Percentiles rank a stretch among this genome's conserved stretches.
phyloP scores from a whole-genome alignment of 495 filamentous ascomycete genomes.

The Pseudomonodictys pantanalensis region DNA sequence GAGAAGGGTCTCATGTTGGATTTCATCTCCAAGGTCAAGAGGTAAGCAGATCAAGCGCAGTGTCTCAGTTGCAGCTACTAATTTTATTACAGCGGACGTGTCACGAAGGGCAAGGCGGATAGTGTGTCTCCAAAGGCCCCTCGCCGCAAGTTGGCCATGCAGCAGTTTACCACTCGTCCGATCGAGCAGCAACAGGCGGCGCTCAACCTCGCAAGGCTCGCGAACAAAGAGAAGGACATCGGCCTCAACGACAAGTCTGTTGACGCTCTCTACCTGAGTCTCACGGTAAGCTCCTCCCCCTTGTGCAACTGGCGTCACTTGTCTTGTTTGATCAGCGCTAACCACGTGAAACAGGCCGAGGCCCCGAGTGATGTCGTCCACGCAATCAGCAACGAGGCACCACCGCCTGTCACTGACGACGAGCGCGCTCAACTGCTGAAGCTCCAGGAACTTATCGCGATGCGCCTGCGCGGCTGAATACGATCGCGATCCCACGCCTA shows the following conservation, averaged over 20 bases:
- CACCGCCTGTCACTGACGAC: background rate
- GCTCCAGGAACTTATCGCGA: slow-evolving; percentile 15
- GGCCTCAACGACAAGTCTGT: slow-evolving; percentile 30
- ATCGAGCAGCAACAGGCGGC: slow-evolving; percentile 48
- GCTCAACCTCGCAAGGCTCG: slow-evolving; percentile 54
- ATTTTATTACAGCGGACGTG: slow-evolving; percentile 5
- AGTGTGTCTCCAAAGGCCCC: background rate
- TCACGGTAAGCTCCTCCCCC: slow-evolving; percentile 37
- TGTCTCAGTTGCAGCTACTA: background rate
- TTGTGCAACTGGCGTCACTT: slow-evolving; percentile 16
- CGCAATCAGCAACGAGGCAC: slow-evolving; percentile 12
- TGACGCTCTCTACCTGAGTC: slow-evolving; percentile 33
- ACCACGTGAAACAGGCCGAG: slow-evolving; percentile 39
- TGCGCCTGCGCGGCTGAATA: background rate
- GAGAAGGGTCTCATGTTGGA: slow-evolving; percentile 74
- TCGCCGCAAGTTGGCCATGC: slow-evolving; percentile 6
- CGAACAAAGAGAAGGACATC: slow-evolving; percentile 36
- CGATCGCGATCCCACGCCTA: background rate
- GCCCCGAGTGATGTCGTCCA: slow-evolving; percentile 36
- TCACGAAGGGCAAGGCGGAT: slow-evolving; percentile 6
- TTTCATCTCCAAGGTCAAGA: slow-evolving; percentile 59
- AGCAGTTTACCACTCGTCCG: slow-evolving; percentile 11
- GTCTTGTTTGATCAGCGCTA: slow-evolving; percentile 35
- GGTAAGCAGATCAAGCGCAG: slow-evolving; percentile 27
- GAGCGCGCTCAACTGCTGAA: slow-evolving; percentile 17